A percentile compares a stretch with the other conserved stretches of the same genome.
Evolutionary conservation across 345 rosid genomes (phyloP).

Genomic region (Tarenaya hassleriana): DNA sequence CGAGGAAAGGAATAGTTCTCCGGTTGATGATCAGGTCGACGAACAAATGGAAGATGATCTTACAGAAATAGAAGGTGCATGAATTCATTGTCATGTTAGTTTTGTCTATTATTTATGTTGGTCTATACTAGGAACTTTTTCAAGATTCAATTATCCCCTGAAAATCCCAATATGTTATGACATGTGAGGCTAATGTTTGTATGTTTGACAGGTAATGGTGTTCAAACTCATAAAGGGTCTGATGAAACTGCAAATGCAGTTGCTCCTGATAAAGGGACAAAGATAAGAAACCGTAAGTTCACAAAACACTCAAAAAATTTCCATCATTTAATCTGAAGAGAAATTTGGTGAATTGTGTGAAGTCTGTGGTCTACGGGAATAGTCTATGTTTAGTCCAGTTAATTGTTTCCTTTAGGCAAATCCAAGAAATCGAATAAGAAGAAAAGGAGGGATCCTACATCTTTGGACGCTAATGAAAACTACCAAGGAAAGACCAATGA

Average conservation of each 20-base stretch:
- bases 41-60: conserved; percentile 13
- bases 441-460: conserved; percentile 20
- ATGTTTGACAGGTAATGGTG: conserved; percentile 19
- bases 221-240: background rate
- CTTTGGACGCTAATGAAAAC: conserved; percentile 10
- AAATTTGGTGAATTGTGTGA: background rate
- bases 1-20: conserved; percentile 11
- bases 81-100: conserved; percentile 4
- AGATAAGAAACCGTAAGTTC: conserved; percentile 18
- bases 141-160: background rate
- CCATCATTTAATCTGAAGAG: background rate
- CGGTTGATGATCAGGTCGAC: conserved; percentile 14
- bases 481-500: conserved; percentile 22
- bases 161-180: background rate
- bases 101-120: background rate
- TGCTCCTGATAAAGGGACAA: conserved; percentile 6
- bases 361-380: background rate
- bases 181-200: background rate
- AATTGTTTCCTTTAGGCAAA: conserved; percentile 23
- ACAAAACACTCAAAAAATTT: background rate
- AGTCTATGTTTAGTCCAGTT: background rate
- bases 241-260: background rate
- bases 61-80: conserved; percentile 14
- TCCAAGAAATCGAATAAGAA: conserved; percentile 24
- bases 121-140: background rate